Evolutionary conservation across 169 alveolate species (phyloP).

Genomic region (Theileria parva): DNA sequence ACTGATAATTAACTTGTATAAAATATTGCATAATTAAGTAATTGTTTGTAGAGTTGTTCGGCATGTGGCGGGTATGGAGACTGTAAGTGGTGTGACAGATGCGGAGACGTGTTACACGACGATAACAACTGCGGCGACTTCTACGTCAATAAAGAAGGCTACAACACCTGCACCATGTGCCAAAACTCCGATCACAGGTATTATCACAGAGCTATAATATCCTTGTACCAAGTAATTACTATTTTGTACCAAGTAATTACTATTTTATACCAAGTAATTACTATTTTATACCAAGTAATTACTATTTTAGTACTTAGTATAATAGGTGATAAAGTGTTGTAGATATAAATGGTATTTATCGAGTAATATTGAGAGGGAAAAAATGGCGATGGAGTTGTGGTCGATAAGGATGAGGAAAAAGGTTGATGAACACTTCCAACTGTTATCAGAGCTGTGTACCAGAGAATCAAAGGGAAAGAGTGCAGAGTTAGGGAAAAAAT

Average conservation of each 20-base stretch:
- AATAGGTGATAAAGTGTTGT: neutral
- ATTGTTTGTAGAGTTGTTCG: constrained; percentile 25
- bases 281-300: too few species aligned
- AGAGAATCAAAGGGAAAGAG: constrained; percentile 1
- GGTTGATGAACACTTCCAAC: constrained; percentile 4
- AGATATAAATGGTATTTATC: constrained; percentile 42
- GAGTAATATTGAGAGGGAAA: constrained; percentile 32
- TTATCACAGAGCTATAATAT: too few species aligned
- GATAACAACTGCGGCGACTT: constrained; percentile 64
- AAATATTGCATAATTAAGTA: too few species aligned
- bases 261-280: too few species aligned
- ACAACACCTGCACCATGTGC: constrained; percentile 52
- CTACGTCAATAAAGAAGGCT: constrained; percentile 28
- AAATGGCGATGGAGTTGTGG: constrained; percentile 57
- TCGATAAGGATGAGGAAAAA: constrained; percentile 30
- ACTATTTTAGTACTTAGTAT: neutral
- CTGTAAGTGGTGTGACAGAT: constrained; percentile 60
- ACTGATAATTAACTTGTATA: too few species aligned
- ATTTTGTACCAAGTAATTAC: too few species aligned
- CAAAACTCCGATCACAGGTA: constrained; percentile 65
- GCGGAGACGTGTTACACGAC: constrained; percentile 68
- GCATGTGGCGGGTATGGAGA: constrained; percentile 69
- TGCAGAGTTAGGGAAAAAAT: neutral
- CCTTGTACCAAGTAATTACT: too few species aligned
- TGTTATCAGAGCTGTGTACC: neutral